Percentiles rank a stretch among this genome's conserved stretches.
Conservation (phyloP, 192 early-diverging fungal species). For the Coemansia sp. region DNA sequence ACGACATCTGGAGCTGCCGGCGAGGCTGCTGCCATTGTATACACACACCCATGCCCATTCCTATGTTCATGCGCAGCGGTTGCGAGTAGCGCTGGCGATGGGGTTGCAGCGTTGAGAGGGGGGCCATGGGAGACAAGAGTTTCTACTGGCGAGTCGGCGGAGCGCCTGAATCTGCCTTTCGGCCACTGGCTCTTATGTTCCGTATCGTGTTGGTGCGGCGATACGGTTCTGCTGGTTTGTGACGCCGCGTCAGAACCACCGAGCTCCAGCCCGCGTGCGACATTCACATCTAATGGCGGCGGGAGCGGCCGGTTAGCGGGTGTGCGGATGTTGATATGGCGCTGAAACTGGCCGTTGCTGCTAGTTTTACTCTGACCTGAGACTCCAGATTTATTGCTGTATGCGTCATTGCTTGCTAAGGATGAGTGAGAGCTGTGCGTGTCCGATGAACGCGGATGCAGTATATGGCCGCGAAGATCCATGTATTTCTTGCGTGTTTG, state of each 20-base stretch:
- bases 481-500: constrained; percentile 48
- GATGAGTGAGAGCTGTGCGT: constrained; percentile 8
- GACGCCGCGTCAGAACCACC: not conserved
- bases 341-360: not conserved
- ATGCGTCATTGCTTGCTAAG: constrained; percentile 5
- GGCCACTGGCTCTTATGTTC: not conserved
- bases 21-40: not conserved
- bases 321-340: not conserved
- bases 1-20: not conserved
- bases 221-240: not conserved
- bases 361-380: not conserved
- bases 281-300: constrained; percentile 32
- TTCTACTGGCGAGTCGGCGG: constrained; percentile 35
- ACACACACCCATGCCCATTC: not conserved
- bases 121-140: constrained; percentile 36
- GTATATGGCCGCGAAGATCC: constrained; percentile 39
- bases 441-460: constrained; percentile 19
- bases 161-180: constrained; percentile 1
- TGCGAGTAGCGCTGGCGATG: not conserved
- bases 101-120: constrained; percentile 2
- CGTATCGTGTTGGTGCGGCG: not conserved
- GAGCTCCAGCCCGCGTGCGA: constrained; percentile 4
- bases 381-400: constrained; percentile 5
- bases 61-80: constrained; percentile 4
- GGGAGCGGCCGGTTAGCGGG: constrained; percentile 13